Base-by-base conservation (phyloP, 2,329 filamentous ascomycete genomes). In the Tolypocladium tundrense region DNA sequence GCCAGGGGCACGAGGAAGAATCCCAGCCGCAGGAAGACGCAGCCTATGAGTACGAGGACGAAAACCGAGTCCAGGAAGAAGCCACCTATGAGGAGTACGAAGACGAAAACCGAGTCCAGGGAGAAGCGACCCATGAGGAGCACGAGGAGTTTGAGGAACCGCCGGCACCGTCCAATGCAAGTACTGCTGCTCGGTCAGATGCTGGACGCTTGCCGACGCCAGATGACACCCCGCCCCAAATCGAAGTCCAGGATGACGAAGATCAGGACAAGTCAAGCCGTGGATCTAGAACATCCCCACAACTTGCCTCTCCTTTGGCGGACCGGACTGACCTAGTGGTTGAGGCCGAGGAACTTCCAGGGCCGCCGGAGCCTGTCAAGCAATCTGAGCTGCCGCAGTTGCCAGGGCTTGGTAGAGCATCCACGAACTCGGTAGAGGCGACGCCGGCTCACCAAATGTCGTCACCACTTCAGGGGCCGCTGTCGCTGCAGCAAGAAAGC, bases 191-290 rank as follows among this genome's bases (percentile, higher is more conserved):
- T 63, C 73, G 65, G 64, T 73, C 70, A 60, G 74, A 72, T 45
- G 70, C 72, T 33, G 75, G 70, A 54, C 77, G 78, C 60, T 70
- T 82, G 60, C 78, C 79, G 60, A 82, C 79, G 45, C 80, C 80
- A 56, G 80, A 82, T 61, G 75, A 81, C 61, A 82, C 75, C 56
- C 75, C 76, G 19, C 75, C 76, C 1, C 73, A 76, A 27, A 58
- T 65, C 19, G 66, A 68, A 27, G 48, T 55, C 48, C 64, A 66
- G 24, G 45, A 19, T 40, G 57, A 58, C 9, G 61, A 63, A 19
- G 63, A 63, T 41, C 54, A 56, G 2, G 63, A 57, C 14, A 70
- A 67, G 54, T 61, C 64, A 19, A n/a, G 43, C 11, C n/a, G 14
- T 9, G 54, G 40, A 8, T 57, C 57, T 1, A 16, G 10, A 8